Evolutionary conservation across 352 stramenopile species (phyloP).

Genomic region (Peronospora tabacina): DNA sequence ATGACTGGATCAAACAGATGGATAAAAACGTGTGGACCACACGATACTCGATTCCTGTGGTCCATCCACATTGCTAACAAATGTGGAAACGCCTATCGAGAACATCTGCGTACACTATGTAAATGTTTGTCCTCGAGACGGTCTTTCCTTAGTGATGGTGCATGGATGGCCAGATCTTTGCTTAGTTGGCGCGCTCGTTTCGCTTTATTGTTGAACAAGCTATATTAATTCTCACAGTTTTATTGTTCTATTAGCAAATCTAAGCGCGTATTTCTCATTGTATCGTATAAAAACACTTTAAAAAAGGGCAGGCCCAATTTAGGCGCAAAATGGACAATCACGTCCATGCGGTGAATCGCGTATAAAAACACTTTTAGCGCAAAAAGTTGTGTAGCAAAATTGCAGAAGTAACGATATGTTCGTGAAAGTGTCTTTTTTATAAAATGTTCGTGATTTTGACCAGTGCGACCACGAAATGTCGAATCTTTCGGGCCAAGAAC

Average conservation of each 20-base stretch:
- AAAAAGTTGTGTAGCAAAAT: no score
- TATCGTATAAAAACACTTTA: background rate
- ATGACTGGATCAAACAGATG: background rate
- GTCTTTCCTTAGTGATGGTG: constrained; percentile 48
- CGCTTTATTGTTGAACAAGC: background rate
- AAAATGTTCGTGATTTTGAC: no score
- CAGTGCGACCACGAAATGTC: no score
- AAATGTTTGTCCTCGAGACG: constrained; percentile 43
- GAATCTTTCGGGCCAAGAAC: no score
- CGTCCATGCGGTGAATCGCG: no score
- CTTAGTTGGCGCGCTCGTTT: constrained; percentile 49
- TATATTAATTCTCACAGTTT: background rate
- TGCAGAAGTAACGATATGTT: no score
- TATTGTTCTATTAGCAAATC: constrained; percentile 25
- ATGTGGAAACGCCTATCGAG: constrained; percentile 27
- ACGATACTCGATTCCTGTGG: background rate
- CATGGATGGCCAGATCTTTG: constrained; percentile 73
- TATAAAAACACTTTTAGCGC: no score
- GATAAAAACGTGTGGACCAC: background rate
- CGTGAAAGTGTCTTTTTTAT: no score
- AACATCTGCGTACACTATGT: constrained; percentile 49
- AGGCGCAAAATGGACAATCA: no score
- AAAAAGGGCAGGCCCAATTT: no score
- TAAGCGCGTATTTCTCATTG: constrained; percentile 2
- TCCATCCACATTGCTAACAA: constrained; percentile 1